A percentile compares a stretch with the other conserved stretches of the same genome.
phyloP scores from a whole-genome alignment of 139 green algal species.

The Chlorella sorokiniana region DNA sequence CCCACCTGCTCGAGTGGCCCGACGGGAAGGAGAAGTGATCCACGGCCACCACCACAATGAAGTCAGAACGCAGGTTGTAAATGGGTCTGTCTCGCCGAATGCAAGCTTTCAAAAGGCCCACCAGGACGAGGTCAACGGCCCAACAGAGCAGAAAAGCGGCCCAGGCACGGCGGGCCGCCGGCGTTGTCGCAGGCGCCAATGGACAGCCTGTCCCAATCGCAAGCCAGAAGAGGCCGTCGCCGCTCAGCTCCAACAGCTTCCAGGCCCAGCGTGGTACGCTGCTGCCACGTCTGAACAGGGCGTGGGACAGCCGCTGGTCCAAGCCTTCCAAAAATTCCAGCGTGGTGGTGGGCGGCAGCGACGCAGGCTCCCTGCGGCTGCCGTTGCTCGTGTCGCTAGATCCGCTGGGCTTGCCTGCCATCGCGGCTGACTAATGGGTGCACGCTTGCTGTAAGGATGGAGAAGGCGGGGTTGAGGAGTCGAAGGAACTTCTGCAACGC shows the following conservation, averaged over 20 bases:
- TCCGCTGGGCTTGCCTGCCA: neutral
- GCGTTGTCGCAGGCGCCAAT: conserved; percentile 17
- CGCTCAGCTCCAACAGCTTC: conserved; percentile 56
- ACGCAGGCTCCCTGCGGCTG: neutral
- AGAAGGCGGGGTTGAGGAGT: too few relatives aligned
- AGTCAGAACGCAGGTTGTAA: conserved; percentile 64
- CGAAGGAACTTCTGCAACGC: too few relatives aligned
- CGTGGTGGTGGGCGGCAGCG: neutral
- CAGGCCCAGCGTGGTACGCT: conserved; percentile 44
- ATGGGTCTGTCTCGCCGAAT: conserved; percentile 51
- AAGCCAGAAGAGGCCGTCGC: conserved; percentile 64
- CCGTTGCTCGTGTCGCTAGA: neutral
- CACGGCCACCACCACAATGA: conserved; percentile 62
- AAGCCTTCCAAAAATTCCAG: neutral
- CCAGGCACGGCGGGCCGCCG: neutral
- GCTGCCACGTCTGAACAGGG: conserved; percentile 9
- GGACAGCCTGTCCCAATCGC: neutral
- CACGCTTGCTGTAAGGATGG: too few relatives aligned
- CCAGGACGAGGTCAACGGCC: conserved; percentile 57
- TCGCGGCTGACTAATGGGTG: neutral
- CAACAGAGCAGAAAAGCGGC: conserved; percentile 31
- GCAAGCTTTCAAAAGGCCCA: conserved; percentile 54
- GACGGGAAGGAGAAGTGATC: conserved; percentile 67
- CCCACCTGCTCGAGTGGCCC: conserved; percentile 56
- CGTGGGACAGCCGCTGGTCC: conserved; percentile 12